These are phyloP conservation scores for Podila horticola DNA, from an alignment of 192 early-diverging fungal species.

Conservation along the genomic window DNA sequence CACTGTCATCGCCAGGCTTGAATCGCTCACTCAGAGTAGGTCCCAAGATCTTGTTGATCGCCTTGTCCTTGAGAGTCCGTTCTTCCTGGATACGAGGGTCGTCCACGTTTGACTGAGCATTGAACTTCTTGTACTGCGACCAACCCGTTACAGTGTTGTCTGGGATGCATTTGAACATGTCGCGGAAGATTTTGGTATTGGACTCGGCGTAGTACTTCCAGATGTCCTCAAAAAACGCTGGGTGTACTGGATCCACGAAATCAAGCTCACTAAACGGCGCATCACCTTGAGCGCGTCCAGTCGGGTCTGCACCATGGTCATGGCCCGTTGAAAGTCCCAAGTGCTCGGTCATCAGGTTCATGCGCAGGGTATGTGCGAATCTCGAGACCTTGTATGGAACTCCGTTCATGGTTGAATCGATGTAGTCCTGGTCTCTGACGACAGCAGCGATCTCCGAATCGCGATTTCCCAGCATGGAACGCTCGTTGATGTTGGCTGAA, in stretches of 20 bases:
- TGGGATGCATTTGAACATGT: slow-evolving; percentile 81
- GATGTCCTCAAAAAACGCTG: slow-evolving; percentile 64
- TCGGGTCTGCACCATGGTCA: neutral
- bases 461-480: slow-evolving; percentile 81
- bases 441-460: slow-evolving; percentile 87
- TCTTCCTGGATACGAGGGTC: slow-evolving; percentile 49
- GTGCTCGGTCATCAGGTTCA: slow-evolving; percentile 83
- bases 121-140: slow-evolving; percentile 58
- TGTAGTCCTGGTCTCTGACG: slow-evolving; percentile 68
- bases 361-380: slow-evolving; percentile 78
- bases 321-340: slow-evolving; percentile 63
- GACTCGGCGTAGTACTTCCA: slow-evolving; percentile 69
- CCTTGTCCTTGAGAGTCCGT: slow-evolving; percentile 41
- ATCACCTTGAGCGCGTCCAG: neutral
- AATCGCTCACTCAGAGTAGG: slow-evolving; percentile 38
- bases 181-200: slow-evolving; percentile 73
- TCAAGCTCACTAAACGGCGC: slow-evolving; percentile 35
- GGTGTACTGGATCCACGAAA: slow-evolving; percentile 73
- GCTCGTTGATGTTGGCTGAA: slow-evolving; percentile 88
- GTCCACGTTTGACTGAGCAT: slow-evolving; percentile 34
- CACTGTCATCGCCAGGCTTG: slow-evolving; percentile 5
- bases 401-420: slow-evolving; percentile 74
- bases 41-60: slow-evolving; percentile 41
- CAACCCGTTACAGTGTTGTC: slow-evolving; percentile 81
- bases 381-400: slow-evolving; percentile 72